Conservation (phyloP, 1,284 basidiomycete genomes). For the Cutaneotrichosporon mucoides region DNA sequence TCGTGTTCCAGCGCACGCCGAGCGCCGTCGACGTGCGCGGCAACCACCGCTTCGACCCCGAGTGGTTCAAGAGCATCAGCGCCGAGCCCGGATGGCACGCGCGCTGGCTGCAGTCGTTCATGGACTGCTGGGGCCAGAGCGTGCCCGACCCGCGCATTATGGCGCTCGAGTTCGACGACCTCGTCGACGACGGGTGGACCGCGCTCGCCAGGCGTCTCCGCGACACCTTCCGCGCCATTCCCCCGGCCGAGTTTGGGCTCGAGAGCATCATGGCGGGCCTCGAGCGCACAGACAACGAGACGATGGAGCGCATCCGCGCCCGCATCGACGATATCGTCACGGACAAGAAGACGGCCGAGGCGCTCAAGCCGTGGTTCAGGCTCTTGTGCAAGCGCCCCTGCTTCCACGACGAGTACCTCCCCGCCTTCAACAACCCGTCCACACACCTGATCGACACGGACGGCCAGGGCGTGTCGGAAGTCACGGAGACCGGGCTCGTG, state of each 20-base stretch:
- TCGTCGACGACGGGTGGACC: conserved; percentile 16
- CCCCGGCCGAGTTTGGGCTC: background rate
- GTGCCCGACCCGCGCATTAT: background rate
- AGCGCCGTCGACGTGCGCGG: conserved; percentile 8
- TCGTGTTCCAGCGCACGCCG: conserved; percentile 21
- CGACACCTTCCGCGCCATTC: background rate
- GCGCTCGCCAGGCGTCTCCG: background rate
- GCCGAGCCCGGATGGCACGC: conserved; percentile 10
- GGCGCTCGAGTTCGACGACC: conserved; percentile 1
- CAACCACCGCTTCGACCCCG: conserved; percentile 18
- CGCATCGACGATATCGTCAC: conserved; percentile 11
- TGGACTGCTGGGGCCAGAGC: conserved; percentile 2
- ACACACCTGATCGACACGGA: conserved; percentile 16
- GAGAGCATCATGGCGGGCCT: background rate
- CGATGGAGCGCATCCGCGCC: conserved; percentile 2
- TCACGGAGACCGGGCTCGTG: conserved; percentile 10
- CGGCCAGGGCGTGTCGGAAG: conserved; percentile 7
- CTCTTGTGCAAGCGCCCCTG: conserved; percentile 15
- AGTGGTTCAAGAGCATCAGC: conserved; percentile 9
- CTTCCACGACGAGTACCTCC: conserved; percentile 17
- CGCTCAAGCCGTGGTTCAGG: conserved; percentile 15
- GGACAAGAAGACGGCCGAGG: conserved; percentile 5
- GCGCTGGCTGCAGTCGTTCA: conserved; percentile 11
- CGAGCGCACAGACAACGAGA: conserved; percentile 6
- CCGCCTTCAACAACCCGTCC: conserved; percentile 10